Conservation (phyloP, 192 early-diverging fungal species). For the Pecoramyces ruminantium region DNA sequence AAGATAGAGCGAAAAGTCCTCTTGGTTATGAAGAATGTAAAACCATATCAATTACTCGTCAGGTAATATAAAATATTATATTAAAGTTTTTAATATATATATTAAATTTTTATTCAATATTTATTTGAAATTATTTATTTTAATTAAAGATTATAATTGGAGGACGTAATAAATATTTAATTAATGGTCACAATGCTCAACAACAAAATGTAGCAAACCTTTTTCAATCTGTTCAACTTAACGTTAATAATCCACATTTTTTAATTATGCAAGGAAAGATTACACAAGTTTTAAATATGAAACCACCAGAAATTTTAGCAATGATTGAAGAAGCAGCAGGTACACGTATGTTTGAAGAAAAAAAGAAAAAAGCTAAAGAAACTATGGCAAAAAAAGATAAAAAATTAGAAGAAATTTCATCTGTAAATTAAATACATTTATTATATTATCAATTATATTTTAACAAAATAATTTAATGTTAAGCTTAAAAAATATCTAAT, state of each 20-base stretch:
- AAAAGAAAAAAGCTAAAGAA: constrained; percentile 84
- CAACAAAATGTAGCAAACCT: constrained; percentile 78
- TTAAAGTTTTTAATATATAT: too few species aligned
- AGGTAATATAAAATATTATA: constrained; percentile 45
- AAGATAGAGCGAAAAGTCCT: constrained; percentile 64
- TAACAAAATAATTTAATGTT: neutral
- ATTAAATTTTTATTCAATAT: too few species aligned
- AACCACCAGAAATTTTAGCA: constrained; percentile 79
- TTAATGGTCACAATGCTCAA: constrained; percentile 82
- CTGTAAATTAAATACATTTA: constrained; percentile 10
- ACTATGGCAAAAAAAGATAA: constrained; percentile 92
- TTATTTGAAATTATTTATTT: too few species aligned
- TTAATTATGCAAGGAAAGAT: constrained; percentile 98
- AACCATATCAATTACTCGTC: constrained; percentile 85
- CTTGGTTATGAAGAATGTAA: constrained; percentile 69
- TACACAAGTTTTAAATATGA: constrained; percentile 99
- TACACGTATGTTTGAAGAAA: constrained; percentile 96
- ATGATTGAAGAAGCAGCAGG: constrained; percentile 99
- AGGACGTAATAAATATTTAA: constrained; percentile 88
- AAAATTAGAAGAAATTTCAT: constrained; percentile 80
- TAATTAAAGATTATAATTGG: constrained; percentile 52
- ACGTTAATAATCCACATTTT: constrained; percentile 99
- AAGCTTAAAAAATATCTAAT: too few species aligned
- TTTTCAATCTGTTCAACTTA: constrained; percentile 94
- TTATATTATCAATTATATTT: too few species aligned